Base-by-base conservation (phyloP, 176 grass and related monocot genomes). In the Saccharum spontaneum region DNA sequence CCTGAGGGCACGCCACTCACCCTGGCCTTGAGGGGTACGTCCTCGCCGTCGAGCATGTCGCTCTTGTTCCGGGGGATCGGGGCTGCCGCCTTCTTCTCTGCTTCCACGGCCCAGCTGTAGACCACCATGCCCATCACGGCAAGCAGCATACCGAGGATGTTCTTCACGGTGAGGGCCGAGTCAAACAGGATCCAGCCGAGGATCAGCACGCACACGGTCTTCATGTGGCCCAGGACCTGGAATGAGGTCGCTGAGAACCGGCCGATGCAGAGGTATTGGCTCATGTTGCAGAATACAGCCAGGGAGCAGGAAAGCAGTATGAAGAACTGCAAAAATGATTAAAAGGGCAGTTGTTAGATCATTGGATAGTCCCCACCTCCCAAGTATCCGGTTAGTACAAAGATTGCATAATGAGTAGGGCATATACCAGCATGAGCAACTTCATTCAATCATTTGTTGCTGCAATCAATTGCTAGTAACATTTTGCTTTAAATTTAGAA, bases 241-340 rank as follows among this genome's bases (percentile, higher is more conserved):
- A 95, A 98, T 1, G 95, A 93, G 23, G 90, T 97, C 17, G 95
- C 92, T 18, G 95, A 95, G 87, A 97, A 97, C 46, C 95, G 87
- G 7, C 95, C 95, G 26, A 91, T 97, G 95, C 95, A 97, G 69
- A 97, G 90, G 83, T 93, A 95, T 79, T 98, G 95, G 79, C 89
- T 98, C 89, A 97, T 94, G 85, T 97, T 97, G 92, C 95, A 97
- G 82, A 97, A 81, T 45, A 97, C 95, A 0, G 95, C 90, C 72
- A 97, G 44, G 71, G 89, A 90, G 90, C 92, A 97, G 8, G 95
- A 97, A 33, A 94, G 90, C 46, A 94, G 66, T 76, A 97, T 87
- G 92, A 97, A 94, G 72, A 94, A 89, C 92, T 98, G 90, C 57
- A 95, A 52, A 68, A 68, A 41, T 20, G 41, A 24, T 82, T 39